These are phyloP conservation scores for Botrytis cinerea DNA, from an alignment of 2,329 filamentous ascomycete genomes.

Conservation along the genomic window DNA sequence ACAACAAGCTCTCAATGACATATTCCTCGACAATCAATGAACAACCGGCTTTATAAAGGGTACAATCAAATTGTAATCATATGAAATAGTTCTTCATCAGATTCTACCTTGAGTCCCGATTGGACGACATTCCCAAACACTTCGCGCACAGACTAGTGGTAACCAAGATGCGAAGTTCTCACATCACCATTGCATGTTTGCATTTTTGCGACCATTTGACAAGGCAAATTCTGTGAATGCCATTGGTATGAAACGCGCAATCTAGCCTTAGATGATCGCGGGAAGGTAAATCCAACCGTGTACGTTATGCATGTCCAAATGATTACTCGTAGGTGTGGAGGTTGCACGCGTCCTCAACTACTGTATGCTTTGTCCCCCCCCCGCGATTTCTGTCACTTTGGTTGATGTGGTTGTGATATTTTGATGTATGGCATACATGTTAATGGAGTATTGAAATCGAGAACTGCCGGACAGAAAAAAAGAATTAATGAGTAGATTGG, in stretches of 20 bases:
- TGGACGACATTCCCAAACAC: constrained; percentile 15
- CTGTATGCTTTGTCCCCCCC: constrained; percentile 1
- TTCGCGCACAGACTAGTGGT: constrained; percentile 23
- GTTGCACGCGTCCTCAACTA: background rate
- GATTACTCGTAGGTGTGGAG: background rate
- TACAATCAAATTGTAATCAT: background rate
- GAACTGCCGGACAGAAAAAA: constrained; percentile 15
- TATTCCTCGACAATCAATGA: background rate
- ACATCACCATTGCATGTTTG: background rate
- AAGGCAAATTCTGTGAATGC: background rate
- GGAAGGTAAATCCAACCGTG: constrained; percentile 3
- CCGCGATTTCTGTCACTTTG: constrained; percentile 2
- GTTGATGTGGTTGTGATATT: background rate
- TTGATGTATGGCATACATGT: background rate
- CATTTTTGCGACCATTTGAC: constrained; percentile 3
- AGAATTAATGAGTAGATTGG: background rate
- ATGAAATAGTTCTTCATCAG: background rate
- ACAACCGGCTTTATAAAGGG: background rate
- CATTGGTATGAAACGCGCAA: constrained; percentile 5
- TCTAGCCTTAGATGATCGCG: background rate
- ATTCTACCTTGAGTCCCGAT: constrained; percentile 1
- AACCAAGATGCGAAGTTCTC: constrained; percentile 11
- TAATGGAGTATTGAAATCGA: background rate
- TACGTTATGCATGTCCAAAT: background rate
- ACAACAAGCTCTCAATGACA: background rate